These are phyloP conservation scores for Sphaerostilbella broomeana DNA, from an alignment of 2,329 filamentous ascomycete genomes.

Conservation along the genomic window DNA sequence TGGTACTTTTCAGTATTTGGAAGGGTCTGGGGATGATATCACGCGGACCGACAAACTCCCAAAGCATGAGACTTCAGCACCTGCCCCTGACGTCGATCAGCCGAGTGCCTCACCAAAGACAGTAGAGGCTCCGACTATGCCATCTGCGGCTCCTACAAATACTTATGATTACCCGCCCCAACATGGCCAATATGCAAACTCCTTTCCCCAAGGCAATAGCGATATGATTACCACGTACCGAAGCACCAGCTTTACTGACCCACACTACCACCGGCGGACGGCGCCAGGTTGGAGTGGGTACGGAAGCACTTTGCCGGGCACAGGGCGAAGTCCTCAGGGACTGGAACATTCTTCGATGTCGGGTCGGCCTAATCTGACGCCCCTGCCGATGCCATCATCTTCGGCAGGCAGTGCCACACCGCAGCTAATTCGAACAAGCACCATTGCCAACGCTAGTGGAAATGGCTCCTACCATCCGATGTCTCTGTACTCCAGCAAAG, in stretches of 20 bases:
- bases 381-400: constrained; percentile 43
- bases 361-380: constrained; percentile 39
- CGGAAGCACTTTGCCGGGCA: constrained; percentile 33
- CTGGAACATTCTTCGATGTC: constrained; percentile 37
- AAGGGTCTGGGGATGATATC: constrained; percentile 42
- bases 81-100: constrained; percentile 32
- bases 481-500: constrained; percentile 76
- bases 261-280: constrained; percentile 37
- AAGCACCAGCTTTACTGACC: constrained; percentile 44
- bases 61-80: constrained; percentile 33
- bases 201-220: constrained; percentile 37
- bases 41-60: constrained; percentile 31
- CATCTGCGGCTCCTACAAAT: constrained; percentile 36
- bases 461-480: constrained; percentile 65
- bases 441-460: constrained; percentile 33
- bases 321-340: constrained; percentile 35
- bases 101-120: constrained; percentile 37
- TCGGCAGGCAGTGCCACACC: constrained; percentile 33
- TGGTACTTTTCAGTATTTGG: constrained; percentile 43
- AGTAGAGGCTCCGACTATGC: constrained; percentile 28
- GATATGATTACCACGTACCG: constrained; percentile 53
- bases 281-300: constrained; percentile 38
- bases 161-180: constrained; percentile 41
- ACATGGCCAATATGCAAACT: constrained; percentile 32
- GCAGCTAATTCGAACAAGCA: constrained; percentile 51